Evolutionary conservation across 2,329 filamentous ascomycete species (phyloP).

Genomic region (Diplodia sapinea): DNA sequence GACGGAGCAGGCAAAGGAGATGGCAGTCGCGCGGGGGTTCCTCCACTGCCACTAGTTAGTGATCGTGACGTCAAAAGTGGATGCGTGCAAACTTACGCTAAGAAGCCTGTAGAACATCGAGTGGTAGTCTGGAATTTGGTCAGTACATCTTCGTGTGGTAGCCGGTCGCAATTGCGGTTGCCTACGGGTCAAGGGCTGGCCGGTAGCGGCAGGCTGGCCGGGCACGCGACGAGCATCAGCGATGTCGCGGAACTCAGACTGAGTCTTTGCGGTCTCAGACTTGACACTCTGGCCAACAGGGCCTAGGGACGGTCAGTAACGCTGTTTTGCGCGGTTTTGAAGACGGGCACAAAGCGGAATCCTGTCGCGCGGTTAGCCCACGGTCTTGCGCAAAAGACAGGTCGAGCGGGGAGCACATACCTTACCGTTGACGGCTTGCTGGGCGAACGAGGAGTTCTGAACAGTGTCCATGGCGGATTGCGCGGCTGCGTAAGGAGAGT

Average conservation of each 20-base stretch:
- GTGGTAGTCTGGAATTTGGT: conserved; percentile 63
- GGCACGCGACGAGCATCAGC: conserved; percentile 61
- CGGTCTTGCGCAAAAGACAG: conserved; percentile 12
- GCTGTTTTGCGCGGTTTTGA: conserved; percentile 35
- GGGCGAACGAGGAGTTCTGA: conserved; percentile 57
- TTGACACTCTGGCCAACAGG: conserved; percentile 64
- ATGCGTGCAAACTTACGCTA: conserved; percentile 55
- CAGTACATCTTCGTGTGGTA: conserved; percentile 17
- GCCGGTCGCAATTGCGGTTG: conserved; percentile 30
- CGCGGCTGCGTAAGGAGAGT: conserved; percentile 49
- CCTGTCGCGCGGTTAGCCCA: conserved; percentile 30
- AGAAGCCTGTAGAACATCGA: conserved; percentile 70
- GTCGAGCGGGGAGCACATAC: conserved; percentile 41
- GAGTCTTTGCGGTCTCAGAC: conserved; percentile 61
- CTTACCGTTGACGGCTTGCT: conserved; percentile 55
- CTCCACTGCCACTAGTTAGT: conserved; percentile 59
- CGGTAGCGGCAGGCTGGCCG: conserved; percentile 61
- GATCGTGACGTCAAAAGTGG: conserved; percentile 2
- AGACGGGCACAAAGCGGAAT: conserved; percentile 13
- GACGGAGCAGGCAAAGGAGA: conserved; percentile 63
- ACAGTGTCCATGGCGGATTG: conserved; percentile 56
- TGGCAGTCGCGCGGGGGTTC: conserved; percentile 67
- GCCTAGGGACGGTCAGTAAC: conserved; percentile 43
- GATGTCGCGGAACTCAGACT: conserved; percentile 64
- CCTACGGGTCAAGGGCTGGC: conserved; percentile 67